Percentiles rank a stretch among this genome's conserved stretches.
Conservation (phyloP, 768 basidiomycete species). For the Podaxis rugospora region DNA sequence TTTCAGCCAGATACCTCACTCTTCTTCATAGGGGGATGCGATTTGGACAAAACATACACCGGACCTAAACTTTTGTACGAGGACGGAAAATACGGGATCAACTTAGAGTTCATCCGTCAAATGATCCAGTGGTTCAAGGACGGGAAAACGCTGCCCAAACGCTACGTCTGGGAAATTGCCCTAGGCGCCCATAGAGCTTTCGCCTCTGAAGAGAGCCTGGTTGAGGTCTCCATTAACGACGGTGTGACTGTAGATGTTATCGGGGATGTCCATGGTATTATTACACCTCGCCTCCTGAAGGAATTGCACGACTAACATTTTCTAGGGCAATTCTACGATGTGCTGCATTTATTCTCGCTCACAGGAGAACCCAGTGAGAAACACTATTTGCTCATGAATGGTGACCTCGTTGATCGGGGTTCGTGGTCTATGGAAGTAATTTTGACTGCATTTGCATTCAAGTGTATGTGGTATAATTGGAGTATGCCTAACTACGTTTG, state of each 20-base stretch:
- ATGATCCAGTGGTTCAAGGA: slow-evolving; percentile 94
- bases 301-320: slow-evolving; percentile 1
- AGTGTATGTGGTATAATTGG: slow-evolving; percentile 55
- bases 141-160: slow-evolving; percentile 85
- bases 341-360: slow-evolving; percentile 80
- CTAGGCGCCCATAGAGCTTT: slow-evolving; percentile 80
- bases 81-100: slow-evolving; percentile 70
- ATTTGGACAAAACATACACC: slow-evolving; percentile 65
- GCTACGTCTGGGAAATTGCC: slow-evolving; percentile 95
- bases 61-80: slow-evolving; percentile 68
- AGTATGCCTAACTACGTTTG: not conserved
- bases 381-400: slow-evolving; percentile 89
- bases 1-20: not conserved
- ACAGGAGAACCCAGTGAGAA: slow-evolving; percentile 82
- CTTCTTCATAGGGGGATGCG: slow-evolving; percentile 58
- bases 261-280: slow-evolving; percentile 90
- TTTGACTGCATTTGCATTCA: slow-evolving; percentile 89
- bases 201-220: slow-evolving; percentile 74
- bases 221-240: slow-evolving; percentile 68
- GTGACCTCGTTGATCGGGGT: slow-evolving; percentile 97
- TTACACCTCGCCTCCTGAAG: not conserved
- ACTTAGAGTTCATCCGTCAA: slow-evolving; percentile 68
- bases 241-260: slow-evolving; percentile 89
- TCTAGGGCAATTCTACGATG: slow-evolving; percentile 91
- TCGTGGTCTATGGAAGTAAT: slow-evolving; percentile 95